These are phyloP conservation scores for Codiaeum variegatum DNA, from an alignment of 441 rosid species.

Conservation along the genomic window DNA sequence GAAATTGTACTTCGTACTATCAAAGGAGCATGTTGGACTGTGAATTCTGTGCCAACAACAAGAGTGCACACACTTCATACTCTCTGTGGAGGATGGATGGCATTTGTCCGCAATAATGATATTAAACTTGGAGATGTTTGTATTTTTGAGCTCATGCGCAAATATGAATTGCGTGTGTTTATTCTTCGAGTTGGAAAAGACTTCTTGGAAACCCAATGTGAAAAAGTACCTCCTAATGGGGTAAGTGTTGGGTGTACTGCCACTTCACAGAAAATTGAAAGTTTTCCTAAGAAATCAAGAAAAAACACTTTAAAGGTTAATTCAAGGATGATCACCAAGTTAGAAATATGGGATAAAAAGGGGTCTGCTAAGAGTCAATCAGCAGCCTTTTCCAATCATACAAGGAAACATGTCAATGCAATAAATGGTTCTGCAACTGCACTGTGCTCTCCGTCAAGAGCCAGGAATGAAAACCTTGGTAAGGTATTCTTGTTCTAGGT, in stretches of 20 bases:
- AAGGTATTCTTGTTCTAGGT: conserved; percentile 10
- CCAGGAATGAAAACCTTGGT: conserved; percentile 29
- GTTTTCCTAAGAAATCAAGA: conserved; percentile 31
- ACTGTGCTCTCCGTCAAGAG: conserved; percentile 22
- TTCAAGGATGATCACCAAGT: conserved; percentile 31
- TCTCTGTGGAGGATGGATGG: conserved; percentile 67
- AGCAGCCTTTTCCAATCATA: conserved; percentile 19
- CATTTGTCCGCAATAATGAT: conserved; percentile 52
- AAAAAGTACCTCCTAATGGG: conserved; percentile 27
- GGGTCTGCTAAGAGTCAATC: conserved; percentile 26
- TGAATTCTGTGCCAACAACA: conserved; percentile 63
- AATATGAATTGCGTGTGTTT: conserved; percentile 49
- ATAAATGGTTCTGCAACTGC: conserved; percentile 22
- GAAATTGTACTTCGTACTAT: conserved; percentile 47
- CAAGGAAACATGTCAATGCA: conserved; percentile 14
- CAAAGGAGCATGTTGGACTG: conserved; percentile 52
- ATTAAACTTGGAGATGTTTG: conserved; percentile 51
- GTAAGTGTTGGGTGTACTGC: conserved; percentile 23
- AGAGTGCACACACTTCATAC: conserved; percentile 63
- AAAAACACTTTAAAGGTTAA: conserved; percentile 32
- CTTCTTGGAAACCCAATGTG: conserved; percentile 24
- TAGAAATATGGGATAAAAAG: conserved; percentile 28
- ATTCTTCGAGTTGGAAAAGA: conserved; percentile 49
- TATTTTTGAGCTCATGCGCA: conserved; percentile 45
- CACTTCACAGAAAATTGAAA: conserved; percentile 24